Evolutionary conservation across 345 rosid species (phyloP).

Genomic region (Brassica nigra): DNA sequence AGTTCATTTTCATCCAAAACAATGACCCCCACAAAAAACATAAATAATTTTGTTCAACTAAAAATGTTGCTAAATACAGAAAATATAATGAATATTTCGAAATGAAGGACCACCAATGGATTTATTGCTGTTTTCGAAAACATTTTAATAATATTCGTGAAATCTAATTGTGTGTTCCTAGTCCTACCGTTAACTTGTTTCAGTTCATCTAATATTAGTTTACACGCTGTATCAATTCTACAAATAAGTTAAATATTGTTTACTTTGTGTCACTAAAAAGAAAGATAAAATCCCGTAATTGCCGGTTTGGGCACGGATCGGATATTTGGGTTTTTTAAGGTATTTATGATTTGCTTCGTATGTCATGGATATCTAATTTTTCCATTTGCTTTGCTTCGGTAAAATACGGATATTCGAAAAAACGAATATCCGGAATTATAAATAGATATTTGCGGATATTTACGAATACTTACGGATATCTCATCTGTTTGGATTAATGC

Average conservation of each 20-base stretch:
- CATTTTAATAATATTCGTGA: not conserved
- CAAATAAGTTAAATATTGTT: not conserved
- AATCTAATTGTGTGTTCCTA: not conserved
- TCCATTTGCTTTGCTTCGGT: too few relatives aligned
- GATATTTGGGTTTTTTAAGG: too few relatives aligned
- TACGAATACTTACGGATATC: too few relatives aligned
- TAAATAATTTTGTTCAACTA: not conserved
- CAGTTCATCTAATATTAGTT: not conserved
- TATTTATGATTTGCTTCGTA: too few relatives aligned
- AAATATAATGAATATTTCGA: not conserved
- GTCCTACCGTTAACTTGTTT: not conserved
- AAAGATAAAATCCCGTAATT: too few relatives aligned
- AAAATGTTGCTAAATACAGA: not conserved
- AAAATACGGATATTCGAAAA: too few relatives aligned
- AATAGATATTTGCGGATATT: too few relatives aligned
- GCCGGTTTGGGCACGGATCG: too few relatives aligned
- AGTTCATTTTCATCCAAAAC: constrained; percentile 18
- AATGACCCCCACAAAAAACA: not conserved
- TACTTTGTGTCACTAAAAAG: not conserved
- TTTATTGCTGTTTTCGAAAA: constrained; percentile 5
- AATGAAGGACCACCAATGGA: constrained; percentile 1
- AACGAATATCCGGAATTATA: too few relatives aligned
- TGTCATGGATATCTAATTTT: too few relatives aligned
- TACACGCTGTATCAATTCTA: not conserved
- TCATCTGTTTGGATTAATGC: too few relatives aligned